Evolutionary conservation across 1,139 yeast species (phyloP).

Genomic region (Eremothecium coryli): DNA sequence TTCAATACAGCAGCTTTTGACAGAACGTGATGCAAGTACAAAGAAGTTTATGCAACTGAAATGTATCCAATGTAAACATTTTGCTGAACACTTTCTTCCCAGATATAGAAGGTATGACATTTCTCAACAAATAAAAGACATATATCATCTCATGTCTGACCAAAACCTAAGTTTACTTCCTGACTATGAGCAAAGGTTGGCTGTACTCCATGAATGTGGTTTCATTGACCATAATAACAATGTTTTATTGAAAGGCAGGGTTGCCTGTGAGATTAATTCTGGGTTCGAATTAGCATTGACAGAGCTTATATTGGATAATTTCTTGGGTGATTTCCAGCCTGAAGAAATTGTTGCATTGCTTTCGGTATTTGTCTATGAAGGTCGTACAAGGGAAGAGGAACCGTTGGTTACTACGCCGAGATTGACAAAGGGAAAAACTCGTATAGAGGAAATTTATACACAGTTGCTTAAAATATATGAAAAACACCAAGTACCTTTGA

Average conservation of each 20-base stretch:
- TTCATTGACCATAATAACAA: constrained; percentile 70
- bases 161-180: constrained; percentile 87
- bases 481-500: constrained; percentile 61
- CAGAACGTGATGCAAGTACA: constrained; percentile 38
- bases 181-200: constrained; percentile 82
- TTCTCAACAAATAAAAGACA: constrained; percentile 42
- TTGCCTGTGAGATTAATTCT: constrained; percentile 77
- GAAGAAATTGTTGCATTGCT: constrained; percentile 92
- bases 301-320: constrained; percentile 81
- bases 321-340: constrained; percentile 86
- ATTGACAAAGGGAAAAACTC: constrained; percentile 64
- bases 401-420: constrained; percentile 67
- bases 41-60: constrained; percentile 31
- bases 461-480: constrained; percentile 54
- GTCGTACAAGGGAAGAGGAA: constrained; percentile 50
- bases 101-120: constrained; percentile 41
- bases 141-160: constrained; percentile 63
- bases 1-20: constrained; percentile 43
- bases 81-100: constrained; percentile 41
- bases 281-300: constrained; percentile 89
- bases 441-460: constrained; percentile 62
- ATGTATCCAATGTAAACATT: constrained; percentile 34
- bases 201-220: constrained; percentile 61
- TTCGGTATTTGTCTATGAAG: constrained; percentile 90
- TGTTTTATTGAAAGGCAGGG: constrained; percentile 78